Base-by-base conservation (phyloP, 768 basidiomycete species). In the Suillus spraguei region DNA sequence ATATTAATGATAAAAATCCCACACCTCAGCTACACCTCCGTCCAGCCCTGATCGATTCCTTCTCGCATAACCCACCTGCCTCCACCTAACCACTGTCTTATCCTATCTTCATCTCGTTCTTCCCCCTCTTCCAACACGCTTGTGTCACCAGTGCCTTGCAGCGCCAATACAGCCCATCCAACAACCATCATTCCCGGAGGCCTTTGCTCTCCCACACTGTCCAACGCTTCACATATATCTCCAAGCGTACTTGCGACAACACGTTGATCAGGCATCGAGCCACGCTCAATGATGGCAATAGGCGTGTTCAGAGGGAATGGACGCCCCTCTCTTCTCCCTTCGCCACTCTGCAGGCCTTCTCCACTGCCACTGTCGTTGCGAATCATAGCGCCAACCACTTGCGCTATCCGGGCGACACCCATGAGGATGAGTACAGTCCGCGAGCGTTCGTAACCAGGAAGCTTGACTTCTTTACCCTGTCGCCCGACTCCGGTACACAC, bases 141-240 rank as follows among this genome's bases (percentile, higher is more conserved):
- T 32, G 90, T 82, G 67, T 94, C 87, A 0, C 94, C 94, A 60
- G 76, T 70, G 0, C 85, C 88, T 74, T 91, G 88, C 52, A 99
- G 76, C 42, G 91, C 88, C 65, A 95, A 73, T 11, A 91, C 90
- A 3, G 89, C 83, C 96, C 96, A 99, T 2, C 97, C 97, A 68
- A 99, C 82, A 36, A 98, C 83, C 73, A 99, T 91, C 92, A 99
- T 95, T 10, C 95, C 97, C 0, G 97, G 97, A 20, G 96, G 95
- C 41, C 96, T 79, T 74, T 99, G 95, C 69, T 94, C 91, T 9
- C 91, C 94, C 2, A 83, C 78, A 64, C 83, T 85, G 62, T 89
- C 88, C 73, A 98, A 72, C 2, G 91, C 94, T 17, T 75, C 76
- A 17, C 83, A 85, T 44, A 98, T 85, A 69, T 89, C 82, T 61